Evolutionary conservation across 2,329 filamentous ascomycete species (phyloP).

Genomic region (Boeremia exigua): DNA sequence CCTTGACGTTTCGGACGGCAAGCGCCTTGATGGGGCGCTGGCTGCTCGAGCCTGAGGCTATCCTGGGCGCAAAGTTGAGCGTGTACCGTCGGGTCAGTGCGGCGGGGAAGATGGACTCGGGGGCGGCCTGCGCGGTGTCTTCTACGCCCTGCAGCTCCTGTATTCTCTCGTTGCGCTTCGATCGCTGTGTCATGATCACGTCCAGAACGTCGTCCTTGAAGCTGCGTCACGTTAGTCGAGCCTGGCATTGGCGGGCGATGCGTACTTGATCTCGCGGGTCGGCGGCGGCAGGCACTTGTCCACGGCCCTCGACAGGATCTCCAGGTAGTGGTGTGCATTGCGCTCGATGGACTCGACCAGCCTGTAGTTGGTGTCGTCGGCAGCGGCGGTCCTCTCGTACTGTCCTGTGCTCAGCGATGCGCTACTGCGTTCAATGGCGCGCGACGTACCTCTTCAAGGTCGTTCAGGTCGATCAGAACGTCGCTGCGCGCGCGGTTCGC

Average conservation of each 20-base stretch:
- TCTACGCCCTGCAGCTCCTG: constrained; percentile 51
- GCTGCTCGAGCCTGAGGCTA: constrained; percentile 71
- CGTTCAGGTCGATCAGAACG: constrained; percentile 87
- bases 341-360: constrained; percentile 84
- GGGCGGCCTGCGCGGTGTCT: constrained; percentile 64
- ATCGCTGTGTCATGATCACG: constrained; percentile 91
- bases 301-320: constrained; percentile 85
- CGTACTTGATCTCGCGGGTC: constrained; percentile 76
- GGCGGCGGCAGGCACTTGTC: constrained; percentile 85
- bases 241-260: neutral
- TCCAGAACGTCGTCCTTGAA: constrained; percentile 98
- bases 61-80: constrained; percentile 91
- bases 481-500: constrained; percentile 80
- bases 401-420: constrained; percentile 47
- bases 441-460: constrained; percentile 71
- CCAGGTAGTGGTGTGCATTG: constrained; percentile 95
- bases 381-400: constrained; percentile 74
- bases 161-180: constrained; percentile 82
- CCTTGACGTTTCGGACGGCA: constrained; percentile 91
- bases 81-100: constrained; percentile 94
- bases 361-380: constrained; percentile 66
- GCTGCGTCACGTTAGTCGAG: constrained; percentile 53
- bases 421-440: neutral
- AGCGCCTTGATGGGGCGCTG: constrained; percentile 67
- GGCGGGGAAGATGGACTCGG: constrained; percentile 83